Base-by-base conservation (phyloP, 371 early-diverging fungal genomes). In the Haplosporangium sp. region DNA sequence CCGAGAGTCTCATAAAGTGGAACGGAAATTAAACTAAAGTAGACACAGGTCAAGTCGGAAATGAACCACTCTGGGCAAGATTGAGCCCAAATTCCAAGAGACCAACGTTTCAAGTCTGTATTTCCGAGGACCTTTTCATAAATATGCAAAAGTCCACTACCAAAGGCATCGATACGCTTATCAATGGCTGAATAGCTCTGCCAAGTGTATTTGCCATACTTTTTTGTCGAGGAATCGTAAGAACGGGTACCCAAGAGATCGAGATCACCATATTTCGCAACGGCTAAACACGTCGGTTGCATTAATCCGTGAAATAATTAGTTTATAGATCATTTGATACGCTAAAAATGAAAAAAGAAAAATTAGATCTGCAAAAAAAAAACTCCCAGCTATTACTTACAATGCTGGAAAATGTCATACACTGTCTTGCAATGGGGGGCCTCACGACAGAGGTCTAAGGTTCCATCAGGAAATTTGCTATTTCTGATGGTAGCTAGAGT, bases 1-100 rank as follows among this genome's bases (percentile, higher is more conserved):
- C 95, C 94, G 37, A 94, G 89, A 7, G 96, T 94, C 69, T 96
- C 95, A 87, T 95, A 96, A 13, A 98, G 86, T 0, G 96, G 94
- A 9, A 95, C 94, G 7, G 91, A 87, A 63, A 85, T 81, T 37
- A 86, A 73, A 57, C 83, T 84, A 48, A 83, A 84, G 48, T 73
- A 72, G 73, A 84, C 84, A 65, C 88, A 88, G 5, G 85, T 88
- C 56, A 89, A 85, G 73, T 92, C 93, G 1, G 86, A 77, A 58
- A 93, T 86, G 72, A 67, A 71, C 96, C 97, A 97, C 74, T 97
- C 97, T 3, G 91, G 79, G 13, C 96, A 79, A 83, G 95, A 95
- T 61, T 88, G 83, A 4, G 95, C 85, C 84, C 92, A 96, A 47
- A 97, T 81, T 5, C 93, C 92, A 52, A 94, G 77, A 35, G 84